phyloP scores from a whole-genome alignment of 768 basidiomycete species.

The Boletus sp. region DNA sequence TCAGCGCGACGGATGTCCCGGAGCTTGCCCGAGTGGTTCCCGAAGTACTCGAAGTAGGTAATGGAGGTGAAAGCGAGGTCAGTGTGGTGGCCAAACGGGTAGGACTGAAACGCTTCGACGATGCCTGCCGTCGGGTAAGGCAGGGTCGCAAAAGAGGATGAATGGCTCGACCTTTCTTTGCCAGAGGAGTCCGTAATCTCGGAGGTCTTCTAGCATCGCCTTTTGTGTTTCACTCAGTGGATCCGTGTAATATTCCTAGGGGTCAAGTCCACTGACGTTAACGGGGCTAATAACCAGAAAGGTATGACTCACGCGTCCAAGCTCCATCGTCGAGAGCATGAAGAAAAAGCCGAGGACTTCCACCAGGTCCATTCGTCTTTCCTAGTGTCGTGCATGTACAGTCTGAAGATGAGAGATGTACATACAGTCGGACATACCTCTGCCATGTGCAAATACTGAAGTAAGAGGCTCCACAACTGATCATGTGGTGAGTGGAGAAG shows the following conservation, averaged over 20 bases:
- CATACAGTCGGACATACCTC: slow-evolving; percentile 50
- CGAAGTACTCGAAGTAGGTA: slow-evolving; percentile 52
- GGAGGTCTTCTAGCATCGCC: slow-evolving; percentile 88
- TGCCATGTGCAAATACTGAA: slow-evolving; percentile 85
- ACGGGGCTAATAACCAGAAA: background rate
- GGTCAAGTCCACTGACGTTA: background rate
- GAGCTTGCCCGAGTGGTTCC: slow-evolving; percentile 16
- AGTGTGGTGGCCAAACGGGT: slow-evolving; percentile 93
- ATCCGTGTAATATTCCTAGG: slow-evolving; percentile 87
- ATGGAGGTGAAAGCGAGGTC: slow-evolving; percentile 83
- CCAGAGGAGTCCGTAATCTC: slow-evolving; percentile 94
- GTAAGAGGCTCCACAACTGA: slow-evolving; percentile 91
- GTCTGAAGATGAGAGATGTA: slow-evolving; percentile 11
- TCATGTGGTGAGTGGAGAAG: slow-evolving; percentile 91
- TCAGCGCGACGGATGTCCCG: slow-evolving; percentile 28
- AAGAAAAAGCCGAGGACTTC: slow-evolving; percentile 93
- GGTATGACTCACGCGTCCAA: slow-evolving; percentile 66
- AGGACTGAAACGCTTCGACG: slow-evolving; percentile 84
- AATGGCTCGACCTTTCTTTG: slow-evolving; percentile 61
- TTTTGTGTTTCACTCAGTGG: slow-evolving; percentile 74
- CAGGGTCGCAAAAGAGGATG: slow-evolving; percentile 11
- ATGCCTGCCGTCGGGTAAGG: slow-evolving; percentile 43
- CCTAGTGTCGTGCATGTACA: slow-evolving; percentile 40
- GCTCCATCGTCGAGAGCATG: slow-evolving; percentile 96
- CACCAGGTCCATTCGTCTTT: slow-evolving; percentile 88